Base-by-base conservation (phyloP, 176 grass and related monocot species). In the Oryza officinalis region DNA sequence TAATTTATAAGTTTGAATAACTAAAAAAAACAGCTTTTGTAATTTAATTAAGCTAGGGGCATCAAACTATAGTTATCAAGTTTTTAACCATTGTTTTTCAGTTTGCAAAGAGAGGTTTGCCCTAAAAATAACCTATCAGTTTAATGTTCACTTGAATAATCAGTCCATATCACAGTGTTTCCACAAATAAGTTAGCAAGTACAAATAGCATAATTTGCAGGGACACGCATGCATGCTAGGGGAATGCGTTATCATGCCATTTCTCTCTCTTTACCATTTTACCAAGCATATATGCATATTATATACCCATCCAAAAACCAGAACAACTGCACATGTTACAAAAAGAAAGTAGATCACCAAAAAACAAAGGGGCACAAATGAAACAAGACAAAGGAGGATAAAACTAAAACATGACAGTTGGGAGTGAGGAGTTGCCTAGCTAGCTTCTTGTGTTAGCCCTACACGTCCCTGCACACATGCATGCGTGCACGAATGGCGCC, bases 401-500 rank as follows among this genome's bases (percentile, higher is more conserved):
- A 80, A 90, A 54, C 33, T 49, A 54, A 79, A 70, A 86, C 45
- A 78, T 78, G 80, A 76, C 69, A 80, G 31, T 26, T 28, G 50
- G 67, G 57, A 82, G 31, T n/a, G 72, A 27, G 32, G 20, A 73
- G 12, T 11, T 59, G 27, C n/a, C 57, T 23, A 69, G 37, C 7
- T 74, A 63, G 25, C 65, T 10, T 33, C 65, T 8, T 17, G 28
- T 49, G 27, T 12, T 20, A 76, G 33, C 46, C 74, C 73, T 86
- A 83, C 49, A 86, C 74, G 74, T 87, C 63, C 10, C 33, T 26
- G 83, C 22, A 67, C 33, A 81, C 76, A 81, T 49, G 57, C 57
- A 83, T 84, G 87, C 83, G 86, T 65, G 88, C 72, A 72, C 43
- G 83, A 79, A 86, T 83, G 80, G 80, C 88, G 47, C 61, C 80